Evolutionary conservation across 495 filamentous ascomycete species (phyloP).

Genomic region (Trichoderma gamsii): DNA sequence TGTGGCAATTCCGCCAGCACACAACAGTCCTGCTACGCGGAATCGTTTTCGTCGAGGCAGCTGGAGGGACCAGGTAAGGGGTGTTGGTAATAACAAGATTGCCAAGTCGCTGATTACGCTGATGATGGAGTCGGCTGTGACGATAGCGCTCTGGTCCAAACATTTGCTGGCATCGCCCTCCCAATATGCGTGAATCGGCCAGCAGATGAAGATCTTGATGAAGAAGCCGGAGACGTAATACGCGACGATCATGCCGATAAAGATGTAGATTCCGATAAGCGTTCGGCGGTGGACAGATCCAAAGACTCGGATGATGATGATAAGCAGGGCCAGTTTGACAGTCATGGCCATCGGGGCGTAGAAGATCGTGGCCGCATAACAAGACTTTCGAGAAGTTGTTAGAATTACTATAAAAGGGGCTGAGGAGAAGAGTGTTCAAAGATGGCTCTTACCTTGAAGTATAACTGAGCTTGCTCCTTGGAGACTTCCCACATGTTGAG

Average conservation of each 20-base stretch:
- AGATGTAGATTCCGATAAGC: slow-evolving; percentile 38
- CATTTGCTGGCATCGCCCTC: slow-evolving; percentile 23
- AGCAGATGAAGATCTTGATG: slow-evolving; percentile 37
- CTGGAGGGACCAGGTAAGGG: slow-evolving; percentile 43
- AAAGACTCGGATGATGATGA: slow-evolving; percentile 45
- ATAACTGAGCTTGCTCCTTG: slow-evolving; percentile 13
- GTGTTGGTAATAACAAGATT: slow-evolving; percentile 42
- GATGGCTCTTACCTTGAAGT: slow-evolving; percentile 12
- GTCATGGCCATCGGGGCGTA: slow-evolving; percentile 46
- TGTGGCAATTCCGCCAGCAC: slow-evolving; percentile 43
- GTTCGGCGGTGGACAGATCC: slow-evolving; percentile 32
- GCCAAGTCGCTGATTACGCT: slow-evolving; percentile 42
- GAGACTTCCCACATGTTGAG: slow-evolving; percentile 24
- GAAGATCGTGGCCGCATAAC: slow-evolving; percentile 24
- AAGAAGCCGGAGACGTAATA: slow-evolving; percentile 34
- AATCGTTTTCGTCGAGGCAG: slow-evolving; percentile 42
- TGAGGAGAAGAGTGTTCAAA: background rate
- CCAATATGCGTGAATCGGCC: slow-evolving; percentile 34
- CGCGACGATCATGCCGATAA: slow-evolving; percentile 37
- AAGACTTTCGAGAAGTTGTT: slow-evolving; percentile 20
- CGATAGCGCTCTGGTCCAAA: slow-evolving; percentile 37
- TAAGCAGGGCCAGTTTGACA: slow-evolving; percentile 43
- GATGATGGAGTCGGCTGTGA: slow-evolving; percentile 44
- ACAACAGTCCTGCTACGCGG: slow-evolving; percentile 40
- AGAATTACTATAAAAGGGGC: background rate